Conservation (phyloP, 2,329 filamentous ascomycete species). For the Amesomyces nigricolor region DNA sequence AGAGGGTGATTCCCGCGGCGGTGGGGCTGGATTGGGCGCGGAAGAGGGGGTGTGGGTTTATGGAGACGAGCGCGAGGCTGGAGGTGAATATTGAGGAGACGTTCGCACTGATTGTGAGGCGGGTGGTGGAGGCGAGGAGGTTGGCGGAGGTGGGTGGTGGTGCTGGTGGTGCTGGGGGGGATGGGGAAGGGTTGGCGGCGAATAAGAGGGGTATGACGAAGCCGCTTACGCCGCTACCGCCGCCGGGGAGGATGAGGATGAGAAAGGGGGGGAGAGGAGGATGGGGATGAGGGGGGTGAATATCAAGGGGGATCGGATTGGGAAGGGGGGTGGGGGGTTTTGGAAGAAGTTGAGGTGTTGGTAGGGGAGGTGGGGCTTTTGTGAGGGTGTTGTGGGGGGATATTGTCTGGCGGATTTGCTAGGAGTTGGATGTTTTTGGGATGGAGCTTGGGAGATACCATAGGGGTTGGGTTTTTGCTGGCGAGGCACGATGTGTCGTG, state of each 20-base stretch:
- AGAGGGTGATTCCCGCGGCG: constrained; percentile 62
- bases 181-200: constrained; percentile 31
- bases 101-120: constrained; percentile 63
- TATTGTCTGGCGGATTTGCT: not conserved
- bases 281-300: constrained; percentile 41
- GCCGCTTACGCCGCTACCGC: constrained; percentile 50
- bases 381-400: not conserved
- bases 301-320: constrained; percentile 40
- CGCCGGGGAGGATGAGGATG: constrained; percentile 26
- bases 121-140: constrained; percentile 53
- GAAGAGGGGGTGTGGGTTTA: constrained; percentile 69
- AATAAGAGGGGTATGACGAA: constrained; percentile 52
- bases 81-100: constrained; percentile 89
- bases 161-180: constrained; percentile 27
- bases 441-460: constrained; percentile 5
- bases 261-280: constrained; percentile 37
- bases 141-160: constrained; percentile 42
- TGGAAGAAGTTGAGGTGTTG: constrained; percentile 54
- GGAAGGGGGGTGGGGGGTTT: constrained; percentile 42
- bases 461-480: not conserved
- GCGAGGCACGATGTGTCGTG: not conserved
- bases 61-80: constrained; percentile 80
- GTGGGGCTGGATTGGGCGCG: constrained; percentile 73
- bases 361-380: constrained; percentile 30
- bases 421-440: not conserved